Evolutionary conservation across 2,329 filamentous ascomycete genomes (phyloP).

Genomic region (Aspergillus bombycis): DNA sequence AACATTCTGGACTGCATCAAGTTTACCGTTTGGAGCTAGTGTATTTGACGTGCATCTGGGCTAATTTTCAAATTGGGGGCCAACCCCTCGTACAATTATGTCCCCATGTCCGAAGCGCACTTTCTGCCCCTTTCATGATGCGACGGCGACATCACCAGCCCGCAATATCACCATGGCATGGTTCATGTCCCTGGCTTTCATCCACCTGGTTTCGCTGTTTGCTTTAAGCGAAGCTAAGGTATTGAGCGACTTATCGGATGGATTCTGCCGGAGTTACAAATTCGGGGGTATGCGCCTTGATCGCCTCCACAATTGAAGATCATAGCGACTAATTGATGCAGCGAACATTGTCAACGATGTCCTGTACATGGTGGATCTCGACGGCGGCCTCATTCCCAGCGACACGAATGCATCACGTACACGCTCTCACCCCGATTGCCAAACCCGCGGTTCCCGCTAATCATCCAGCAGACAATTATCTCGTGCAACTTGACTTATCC

Average conservation of each 20-base stretch:
- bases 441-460: too few relatives aligned
- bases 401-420: conserved; percentile 16
- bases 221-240: not conserved
- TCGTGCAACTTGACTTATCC: conserved; percentile 17
- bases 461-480: conserved; percentile 14
- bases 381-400: conserved; percentile 15
- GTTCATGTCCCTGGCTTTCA: not conserved
- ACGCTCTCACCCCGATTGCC: not conserved
- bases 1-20: too few relatives aligned
- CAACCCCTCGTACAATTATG: too few relatives aligned
- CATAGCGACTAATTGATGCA: not conserved
- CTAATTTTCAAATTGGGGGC: too few relatives aligned
- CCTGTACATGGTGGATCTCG: conserved; percentile 17
- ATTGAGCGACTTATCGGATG: conserved; percentile 11
- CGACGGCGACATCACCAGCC: not conserved
- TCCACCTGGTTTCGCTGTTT: not conserved
- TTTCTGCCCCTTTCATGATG: too few relatives aligned
- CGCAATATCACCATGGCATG: not conserved
- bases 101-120: too few relatives aligned
- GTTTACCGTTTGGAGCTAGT: too few relatives aligned
- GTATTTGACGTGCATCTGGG: too few relatives aligned
- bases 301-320: not conserved
- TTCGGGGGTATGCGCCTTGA: conserved; percentile 17
- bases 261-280: conserved; percentile 21
- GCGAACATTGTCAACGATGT: conserved; percentile 18